Evolutionary conservation across 1,284 basidiomycete species (phyloP).

Genomic region (Limonomyces culmigenus): DNA sequence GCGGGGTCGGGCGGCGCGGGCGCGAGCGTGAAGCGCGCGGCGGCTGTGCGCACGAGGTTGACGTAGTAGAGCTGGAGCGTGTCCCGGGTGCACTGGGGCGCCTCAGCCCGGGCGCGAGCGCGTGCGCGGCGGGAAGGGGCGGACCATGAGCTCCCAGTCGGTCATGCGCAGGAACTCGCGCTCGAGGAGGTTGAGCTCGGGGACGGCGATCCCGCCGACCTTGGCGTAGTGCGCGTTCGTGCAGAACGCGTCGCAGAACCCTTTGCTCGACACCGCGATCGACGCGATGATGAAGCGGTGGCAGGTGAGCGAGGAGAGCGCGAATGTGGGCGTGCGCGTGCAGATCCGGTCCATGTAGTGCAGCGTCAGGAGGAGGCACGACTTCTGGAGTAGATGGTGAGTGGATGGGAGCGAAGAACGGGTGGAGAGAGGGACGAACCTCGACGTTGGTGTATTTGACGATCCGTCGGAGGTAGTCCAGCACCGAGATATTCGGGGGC

Average conservation of each 20-base stretch:
- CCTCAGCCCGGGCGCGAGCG: too few relatives aligned
- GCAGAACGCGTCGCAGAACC: slow-evolving; percentile 85
- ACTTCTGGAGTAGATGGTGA: slow-evolving; percentile 48
- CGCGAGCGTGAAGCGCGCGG: slow-evolving; percentile 33
- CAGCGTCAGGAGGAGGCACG: slow-evolving; percentile 76
- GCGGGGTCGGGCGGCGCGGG: slow-evolving; percentile 24
- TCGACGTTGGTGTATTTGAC: slow-evolving; percentile 87
- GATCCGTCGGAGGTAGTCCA: slow-evolving; percentile 85
- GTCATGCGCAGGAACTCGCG: slow-evolving; percentile 80
- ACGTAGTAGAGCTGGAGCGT: slow-evolving; percentile 72
- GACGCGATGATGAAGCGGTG: slow-evolving; percentile 90
- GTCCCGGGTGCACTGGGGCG: slow-evolving; percentile 70
- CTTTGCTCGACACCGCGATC: slow-evolving; percentile 78
- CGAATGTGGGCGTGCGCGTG: slow-evolving; percentile 70
- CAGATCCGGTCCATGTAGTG: slow-evolving; percentile 94
- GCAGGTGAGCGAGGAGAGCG: slow-evolving; percentile 84
- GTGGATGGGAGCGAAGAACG: too few relatives aligned
- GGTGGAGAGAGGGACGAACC: slow-evolving; percentile 42
- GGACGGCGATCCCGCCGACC: slow-evolving; percentile 81
- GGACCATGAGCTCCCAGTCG: slow-evolving; percentile 84
- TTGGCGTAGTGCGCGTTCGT: slow-evolving; percentile 86
- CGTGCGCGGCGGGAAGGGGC: too few relatives aligned
- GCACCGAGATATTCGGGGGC: slow-evolving; percentile 67
- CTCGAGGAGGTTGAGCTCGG: slow-evolving; percentile 84
- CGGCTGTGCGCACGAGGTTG: slow-evolving; percentile 68